Evolutionary conservation across 352 stramenopile genomes (phyloP).

Genomic region (Elongisporangium senticosum): DNA sequence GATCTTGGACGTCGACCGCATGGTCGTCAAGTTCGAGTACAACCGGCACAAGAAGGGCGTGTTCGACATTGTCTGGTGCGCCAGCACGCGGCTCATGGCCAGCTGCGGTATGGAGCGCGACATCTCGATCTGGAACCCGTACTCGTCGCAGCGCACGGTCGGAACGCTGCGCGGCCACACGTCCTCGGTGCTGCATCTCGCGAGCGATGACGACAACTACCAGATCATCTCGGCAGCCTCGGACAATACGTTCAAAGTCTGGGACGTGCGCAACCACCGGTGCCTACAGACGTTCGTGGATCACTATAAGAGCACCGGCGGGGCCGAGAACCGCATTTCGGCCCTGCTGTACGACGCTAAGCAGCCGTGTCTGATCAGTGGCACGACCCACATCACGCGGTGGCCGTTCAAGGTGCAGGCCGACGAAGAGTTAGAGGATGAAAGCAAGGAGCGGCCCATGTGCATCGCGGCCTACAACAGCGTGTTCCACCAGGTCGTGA

Average conservation of each 20-base stretch:
- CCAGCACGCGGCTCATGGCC: constrained; percentile 65
- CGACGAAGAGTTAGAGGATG: constrained; percentile 34
- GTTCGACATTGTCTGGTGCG: constrained; percentile 78
- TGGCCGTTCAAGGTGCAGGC: constrained; percentile 54
- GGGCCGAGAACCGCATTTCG: constrained; percentile 60
- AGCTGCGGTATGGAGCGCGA: constrained; percentile 83
- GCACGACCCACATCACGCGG: constrained; percentile 58
- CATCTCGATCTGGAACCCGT: constrained; percentile 88
- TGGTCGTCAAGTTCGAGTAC: constrained; percentile 81
- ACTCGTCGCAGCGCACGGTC: constrained; percentile 76
- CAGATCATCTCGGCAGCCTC: constrained; percentile 78
- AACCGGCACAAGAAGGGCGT: constrained; percentile 77
- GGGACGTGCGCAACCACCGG: constrained; percentile 75
- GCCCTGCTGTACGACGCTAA: constrained; percentile 63
- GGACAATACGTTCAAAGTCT: constrained; percentile 83
- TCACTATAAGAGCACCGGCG: constrained; percentile 42
- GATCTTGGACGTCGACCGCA: constrained; percentile 75
- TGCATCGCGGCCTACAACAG: constrained; percentile 68
- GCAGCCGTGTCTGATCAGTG: constrained; percentile 57
- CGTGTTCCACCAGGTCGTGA: constrained; percentile 83
- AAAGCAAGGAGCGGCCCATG: constrained; percentile 38
- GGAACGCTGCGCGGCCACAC: constrained; percentile 68
- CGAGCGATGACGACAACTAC: constrained; percentile 79
- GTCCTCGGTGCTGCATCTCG: constrained; percentile 68
- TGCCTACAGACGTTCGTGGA: constrained; percentile 79